Conservation (phyloP, 257 asterid genomes). For the Solanum dulcamara region DNA sequence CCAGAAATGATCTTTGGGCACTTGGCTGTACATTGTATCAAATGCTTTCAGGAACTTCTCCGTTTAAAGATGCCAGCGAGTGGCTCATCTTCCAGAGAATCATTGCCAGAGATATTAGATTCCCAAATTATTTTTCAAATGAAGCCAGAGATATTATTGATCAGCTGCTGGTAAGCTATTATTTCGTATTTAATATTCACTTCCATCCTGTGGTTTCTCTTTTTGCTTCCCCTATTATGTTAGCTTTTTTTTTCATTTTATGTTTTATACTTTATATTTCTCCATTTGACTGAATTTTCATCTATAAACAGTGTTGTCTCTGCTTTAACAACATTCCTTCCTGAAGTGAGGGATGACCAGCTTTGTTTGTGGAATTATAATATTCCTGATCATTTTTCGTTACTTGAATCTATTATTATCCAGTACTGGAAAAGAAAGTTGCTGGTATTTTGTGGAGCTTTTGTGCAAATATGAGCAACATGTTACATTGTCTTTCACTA, state of each 20-base stretch:
- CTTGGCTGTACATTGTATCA: slow-evolving; percentile 98
- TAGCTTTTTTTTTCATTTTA: neutral
- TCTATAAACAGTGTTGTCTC: neutral
- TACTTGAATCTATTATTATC: neutral
- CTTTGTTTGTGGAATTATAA: neutral
- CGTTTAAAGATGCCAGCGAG: slow-evolving; percentile 93
- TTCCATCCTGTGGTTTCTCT: neutral
- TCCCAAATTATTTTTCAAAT: slow-evolving; percentile 72
- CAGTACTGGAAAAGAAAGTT: neutral
- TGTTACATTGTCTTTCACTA: neutral
- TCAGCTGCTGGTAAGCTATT: slow-evolving; percentile 60
- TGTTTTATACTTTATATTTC: neutral
- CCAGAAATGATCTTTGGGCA: slow-evolving; percentile 99
- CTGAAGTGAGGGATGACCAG: neutral
- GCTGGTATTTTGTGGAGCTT: neutral
- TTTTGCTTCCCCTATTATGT: neutral
- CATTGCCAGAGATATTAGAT: slow-evolving; percentile 85
- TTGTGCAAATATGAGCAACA: neutral
- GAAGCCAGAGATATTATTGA: slow-evolving; percentile 92
- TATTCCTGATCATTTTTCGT: neutral
- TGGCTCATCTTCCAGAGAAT: slow-evolving; percentile 98
- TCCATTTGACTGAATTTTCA: neutral
- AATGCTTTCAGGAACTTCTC: slow-evolving; percentile 98
- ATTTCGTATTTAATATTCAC: neutral
- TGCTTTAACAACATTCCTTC: neutral